These are phyloP conservation scores for Coniochaeta sp. DNA, from an alignment of 2,329 filamentous ascomycete species.

Conservation along the genomic window DNA sequence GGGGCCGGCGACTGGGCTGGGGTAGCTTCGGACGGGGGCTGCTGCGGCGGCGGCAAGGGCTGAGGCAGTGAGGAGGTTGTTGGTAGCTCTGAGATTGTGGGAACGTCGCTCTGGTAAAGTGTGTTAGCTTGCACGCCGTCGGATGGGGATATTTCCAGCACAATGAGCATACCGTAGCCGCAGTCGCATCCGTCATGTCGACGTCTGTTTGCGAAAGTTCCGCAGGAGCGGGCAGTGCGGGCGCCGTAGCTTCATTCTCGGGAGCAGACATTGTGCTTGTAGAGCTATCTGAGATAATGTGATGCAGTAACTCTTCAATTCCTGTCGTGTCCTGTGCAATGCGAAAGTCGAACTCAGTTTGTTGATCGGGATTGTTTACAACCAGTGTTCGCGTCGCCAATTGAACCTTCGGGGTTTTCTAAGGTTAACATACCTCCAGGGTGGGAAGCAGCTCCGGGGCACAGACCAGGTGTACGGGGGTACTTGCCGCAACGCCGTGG, in stretches of 20 bases:
- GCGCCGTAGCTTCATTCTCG: background rate
- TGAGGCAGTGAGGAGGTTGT: background rate
- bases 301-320: background rate
- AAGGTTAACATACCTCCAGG: no score
- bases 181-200: constrained; percentile 30
- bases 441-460: background rate
- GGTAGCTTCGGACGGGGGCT: constrained; percentile 3
- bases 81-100: background rate
- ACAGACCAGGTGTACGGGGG: background rate
- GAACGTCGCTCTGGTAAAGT: background rate
- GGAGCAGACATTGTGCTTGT: background rate
- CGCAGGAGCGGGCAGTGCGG: background rate
- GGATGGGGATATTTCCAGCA: background rate
- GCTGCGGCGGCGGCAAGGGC: background rate
- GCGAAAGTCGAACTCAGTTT: background rate
- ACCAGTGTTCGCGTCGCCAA: background rate
- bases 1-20: constrained; percentile 21
- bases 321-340: background rate
- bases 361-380: background rate
- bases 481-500: no score
- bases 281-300: background rate
- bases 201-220: constrained; percentile 20
- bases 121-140: background rate
- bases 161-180: background rate
- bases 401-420: background rate